Conservation (phyloP, 306 rosid species). For the Leucaena leucocephala region DNA sequence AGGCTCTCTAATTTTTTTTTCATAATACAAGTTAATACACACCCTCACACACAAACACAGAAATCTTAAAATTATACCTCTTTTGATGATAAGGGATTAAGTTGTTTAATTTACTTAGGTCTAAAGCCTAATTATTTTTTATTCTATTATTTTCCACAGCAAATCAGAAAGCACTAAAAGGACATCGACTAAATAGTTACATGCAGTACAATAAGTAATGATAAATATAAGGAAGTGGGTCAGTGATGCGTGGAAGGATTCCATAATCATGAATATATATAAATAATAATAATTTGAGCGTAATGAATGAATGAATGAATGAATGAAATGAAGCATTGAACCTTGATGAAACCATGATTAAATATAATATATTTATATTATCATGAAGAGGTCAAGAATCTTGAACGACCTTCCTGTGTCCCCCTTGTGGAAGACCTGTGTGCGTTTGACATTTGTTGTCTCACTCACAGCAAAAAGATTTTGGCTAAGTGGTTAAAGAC, state of each 20-base stretch:
- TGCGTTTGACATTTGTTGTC: not conserved
- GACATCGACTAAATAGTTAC: constrained; percentile 22
- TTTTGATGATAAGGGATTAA: too few species aligned
- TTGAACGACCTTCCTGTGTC: constrained; percentile 37
- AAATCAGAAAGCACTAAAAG: not conserved
- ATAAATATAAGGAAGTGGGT: constrained; percentile 20
- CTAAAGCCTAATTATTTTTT: too few species aligned
- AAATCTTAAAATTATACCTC: too few species aligned
- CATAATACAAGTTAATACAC: too few species aligned
- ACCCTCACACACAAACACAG: too few species aligned
- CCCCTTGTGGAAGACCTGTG: constrained; percentile 9
- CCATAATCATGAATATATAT: not conserved
- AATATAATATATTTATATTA: too few species aligned
- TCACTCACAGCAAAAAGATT: not conserved
- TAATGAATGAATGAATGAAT: not conserved
- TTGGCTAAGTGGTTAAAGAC: too few species aligned
- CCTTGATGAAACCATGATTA: constrained; percentile 33
- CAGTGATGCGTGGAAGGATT: not conserved
- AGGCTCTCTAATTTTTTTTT: too few species aligned
- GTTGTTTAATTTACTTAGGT: too few species aligned
- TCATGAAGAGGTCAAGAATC: constrained; percentile 39
- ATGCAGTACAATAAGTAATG: not conserved
- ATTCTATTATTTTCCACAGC: too few species aligned
- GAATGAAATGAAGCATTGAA: constrained; percentile 41
- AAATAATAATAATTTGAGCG: not conserved